Percentiles rank a stretch among this genome's conserved stretches.
Conservation (phyloP, 2,329 filamentous ascomycete species). For the Penicillium occitanis region DNA sequence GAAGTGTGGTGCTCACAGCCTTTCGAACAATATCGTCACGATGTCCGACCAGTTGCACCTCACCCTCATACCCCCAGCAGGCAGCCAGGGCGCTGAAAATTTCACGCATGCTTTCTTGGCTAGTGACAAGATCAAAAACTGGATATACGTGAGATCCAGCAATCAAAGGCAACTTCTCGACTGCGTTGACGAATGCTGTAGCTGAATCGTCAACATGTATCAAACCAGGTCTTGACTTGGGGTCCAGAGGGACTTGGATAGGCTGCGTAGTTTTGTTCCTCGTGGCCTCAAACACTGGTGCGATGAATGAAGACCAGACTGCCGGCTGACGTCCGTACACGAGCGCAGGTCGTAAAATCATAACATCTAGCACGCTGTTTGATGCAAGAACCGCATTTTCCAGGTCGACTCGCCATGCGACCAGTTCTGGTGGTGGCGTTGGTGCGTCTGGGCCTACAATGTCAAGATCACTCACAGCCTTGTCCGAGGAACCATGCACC, state of each 20-base stretch:
- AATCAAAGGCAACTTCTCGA: slow-evolving; percentile 35
- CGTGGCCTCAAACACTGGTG: slow-evolving; percentile 29
- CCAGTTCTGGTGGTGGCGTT: slow-evolving; percentile 27
- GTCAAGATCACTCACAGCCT: slow-evolving; percentile 32
- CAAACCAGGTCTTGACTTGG: slow-evolving; percentile 27
- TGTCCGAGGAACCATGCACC: slow-evolving; percentile 37
- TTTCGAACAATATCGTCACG: slow-evolving; percentile 29
- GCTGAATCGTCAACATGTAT: slow-evolving; percentile 44
- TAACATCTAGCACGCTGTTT: slow-evolving; percentile 34
- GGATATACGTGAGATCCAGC: slow-evolving; percentile 34
- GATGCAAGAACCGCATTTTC: slow-evolving; percentile 36
- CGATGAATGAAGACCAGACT: slow-evolving; percentile 32
- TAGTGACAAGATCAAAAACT: slow-evolving; percentile 40
- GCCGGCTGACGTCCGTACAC: slow-evolving; percentile 38
- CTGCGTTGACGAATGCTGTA: slow-evolving; percentile 32
- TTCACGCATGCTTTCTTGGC: slow-evolving; percentile 33
- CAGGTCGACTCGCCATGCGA: slow-evolving; percentile 34
- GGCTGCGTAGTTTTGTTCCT: slow-evolving; percentile 21
- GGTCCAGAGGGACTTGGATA: slow-evolving; percentile 28
- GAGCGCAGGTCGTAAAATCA: slow-evolving; percentile 35
- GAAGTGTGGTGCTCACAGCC: slow-evolving; percentile 30
- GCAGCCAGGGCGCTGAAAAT: slow-evolving; percentile 29
- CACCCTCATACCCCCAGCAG: slow-evolving; percentile 29
- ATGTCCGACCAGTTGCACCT: slow-evolving; percentile 29
- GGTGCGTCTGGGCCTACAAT: slow-evolving; percentile 27